Conservation (phyloP, 768 basidiomycete genomes). For the Amanita pseudoporphyria region DNA sequence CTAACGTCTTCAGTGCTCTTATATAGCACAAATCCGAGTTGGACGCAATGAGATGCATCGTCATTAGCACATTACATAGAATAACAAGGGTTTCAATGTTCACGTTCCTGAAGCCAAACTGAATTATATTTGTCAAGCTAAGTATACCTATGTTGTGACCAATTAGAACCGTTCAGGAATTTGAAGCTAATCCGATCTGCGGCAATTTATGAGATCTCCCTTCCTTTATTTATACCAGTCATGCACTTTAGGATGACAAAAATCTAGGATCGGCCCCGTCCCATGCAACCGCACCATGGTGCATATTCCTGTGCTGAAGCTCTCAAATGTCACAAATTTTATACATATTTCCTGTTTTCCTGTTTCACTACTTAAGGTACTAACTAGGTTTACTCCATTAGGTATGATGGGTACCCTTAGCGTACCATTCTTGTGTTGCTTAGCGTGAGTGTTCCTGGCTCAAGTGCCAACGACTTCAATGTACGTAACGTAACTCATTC, state of each 20-base stretch:
- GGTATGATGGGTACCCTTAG: neutral
- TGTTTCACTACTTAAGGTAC: neutral
- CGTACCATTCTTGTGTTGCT: neutral
- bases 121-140: constrained; percentile 6
- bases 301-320: neutral
- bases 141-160: neutral
- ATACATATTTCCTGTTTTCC: neutral
- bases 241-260: neutral
- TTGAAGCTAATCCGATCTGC: constrained; percentile 2
- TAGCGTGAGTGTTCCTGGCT: constrained; percentile 3
- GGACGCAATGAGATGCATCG: constrained; percentile 2
- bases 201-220: constrained; percentile 2
- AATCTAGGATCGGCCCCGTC: neutral
- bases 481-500: constrained; percentile 2
- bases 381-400: constrained; percentile 7
- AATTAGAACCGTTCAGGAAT: constrained; percentile 5
- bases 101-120: constrained; percentile 10
- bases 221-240: neutral
- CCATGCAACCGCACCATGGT: neutral
- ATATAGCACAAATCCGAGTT: constrained; percentile 3
- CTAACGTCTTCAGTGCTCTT: neutral
- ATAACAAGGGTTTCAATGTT: neutral
- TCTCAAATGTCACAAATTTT: neutral
- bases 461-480: neutral
- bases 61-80: constrained; percentile 5